Percentiles rank a stretch among this genome's conserved stretches.
These are phyloP conservation scores for Scopulariopsis brevicaulis DNA, from an alignment of 2,329 filamentous ascomycete genomes.

Conservation along the genomic window DNA sequence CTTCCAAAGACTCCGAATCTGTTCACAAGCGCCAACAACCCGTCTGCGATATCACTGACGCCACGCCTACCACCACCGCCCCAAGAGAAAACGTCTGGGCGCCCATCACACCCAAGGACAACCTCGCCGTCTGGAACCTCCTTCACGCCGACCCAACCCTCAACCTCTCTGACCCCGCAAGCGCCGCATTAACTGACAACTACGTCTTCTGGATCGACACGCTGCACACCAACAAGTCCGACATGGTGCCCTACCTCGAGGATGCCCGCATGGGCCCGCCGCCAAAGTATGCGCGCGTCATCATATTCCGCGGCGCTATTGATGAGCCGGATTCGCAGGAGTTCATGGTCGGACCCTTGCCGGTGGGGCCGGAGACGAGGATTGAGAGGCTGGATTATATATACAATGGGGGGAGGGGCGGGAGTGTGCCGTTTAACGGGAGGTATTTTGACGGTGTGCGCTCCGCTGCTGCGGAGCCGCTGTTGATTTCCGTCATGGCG, in stretches of 20 bases:
- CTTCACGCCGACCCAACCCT: slow-evolving; percentile 26
- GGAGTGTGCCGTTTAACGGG: slow-evolving; percentile 21
- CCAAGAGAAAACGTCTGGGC: slow-evolving; percentile 28
- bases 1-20: neutral
- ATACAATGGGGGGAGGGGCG: slow-evolving; percentile 28
- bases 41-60: slow-evolving; percentile 6
- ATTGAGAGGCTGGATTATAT: slow-evolving; percentile 27
- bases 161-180: slow-evolving; percentile 28
- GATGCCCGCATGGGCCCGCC: slow-evolving; percentile 18
- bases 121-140: slow-evolving; percentile 27
- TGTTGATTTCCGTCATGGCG: slow-evolving; percentile 25
- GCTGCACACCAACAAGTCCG: slow-evolving; percentile 34
- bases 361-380: slow-evolving; percentile 23
- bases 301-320: slow-evolving; percentile 31
- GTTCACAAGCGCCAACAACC: neutral
- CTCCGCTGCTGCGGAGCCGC: slow-evolving; percentile 17
- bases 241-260: slow-evolving; percentile 30
- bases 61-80: slow-evolving; percentile 14
- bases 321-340: slow-evolving; percentile 30
- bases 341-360: slow-evolving; percentile 37
- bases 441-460: slow-evolving; percentile 20
- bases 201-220: slow-evolving; percentile 33
- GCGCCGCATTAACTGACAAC: slow-evolving; percentile 29
- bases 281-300: slow-evolving; percentile 29
- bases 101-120: slow-evolving; percentile 27